Evolutionary conservation across 225 moss, liverwort and hornwort genomes (phyloP), one percentile per base, ranked within the genome.

Genomic region (Marchantia polymorpha): DNA sequence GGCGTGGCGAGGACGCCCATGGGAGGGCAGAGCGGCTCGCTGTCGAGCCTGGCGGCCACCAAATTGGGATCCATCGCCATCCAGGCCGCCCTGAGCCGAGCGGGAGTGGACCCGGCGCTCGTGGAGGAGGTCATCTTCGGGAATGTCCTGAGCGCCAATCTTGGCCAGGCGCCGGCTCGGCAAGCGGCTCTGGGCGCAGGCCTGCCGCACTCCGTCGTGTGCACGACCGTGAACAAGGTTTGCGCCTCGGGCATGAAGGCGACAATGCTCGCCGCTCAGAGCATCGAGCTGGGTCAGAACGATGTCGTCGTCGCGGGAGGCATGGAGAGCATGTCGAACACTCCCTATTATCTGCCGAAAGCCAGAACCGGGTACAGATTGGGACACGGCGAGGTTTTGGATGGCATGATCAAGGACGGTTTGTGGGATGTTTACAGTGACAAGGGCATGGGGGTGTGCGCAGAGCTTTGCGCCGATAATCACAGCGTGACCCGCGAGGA

Each of bases 231-330:
- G 84, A 99, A 99, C 86, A 99, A 99, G 87, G 97, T 99, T 16
- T 99, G 97, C 52, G 94, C 97, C 25, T 94, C 97, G 9, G 93
- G 97, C 85, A 91, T 99, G 94, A 99, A 99, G 86, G 97, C 97
- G 73, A 88, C 91, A 29, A 92, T 93, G 90, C 83, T 99, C 51
- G 95, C 95, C 69, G 95, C 93, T 39, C 95, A 95, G 82, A 99
- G 93, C 82, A 99, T 99, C 85, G 91, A 95, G 79, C 89, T 99
- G 39, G 97, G 95, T 25, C 79, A 86, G 64, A 99, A 90, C 79
- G 95, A 99, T 48, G 89, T 99, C 66, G 97, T 99, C 77, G 84
- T 99, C 16, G 87, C 93, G 73, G 97, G 97, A 82, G 97, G 97
- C 53, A 95, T 95, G 97, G 97, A 99, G 85, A 99, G 97, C 87